Base-by-base conservation (phyloP, 345 rosid genomes). In the Zanthoxylum bungeanum region DNA sequence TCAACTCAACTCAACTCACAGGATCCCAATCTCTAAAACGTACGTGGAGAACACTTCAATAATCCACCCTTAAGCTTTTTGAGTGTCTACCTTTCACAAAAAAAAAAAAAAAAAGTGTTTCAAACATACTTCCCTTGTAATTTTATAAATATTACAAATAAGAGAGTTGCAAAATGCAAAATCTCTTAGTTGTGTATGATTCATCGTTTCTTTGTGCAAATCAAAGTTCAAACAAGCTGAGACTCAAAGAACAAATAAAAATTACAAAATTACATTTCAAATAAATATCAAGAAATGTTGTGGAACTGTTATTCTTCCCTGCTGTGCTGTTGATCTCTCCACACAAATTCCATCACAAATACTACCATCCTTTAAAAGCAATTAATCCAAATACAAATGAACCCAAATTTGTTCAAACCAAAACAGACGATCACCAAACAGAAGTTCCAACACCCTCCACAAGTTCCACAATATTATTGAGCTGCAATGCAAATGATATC, bases 401-500 rank as follows among this genome's bases (percentile, higher is more conserved):
- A 37, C 50, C 56, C 49, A 67, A 70, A 75, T 33, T n/a, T 65
- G 59, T 55, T 60, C 51, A 24, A 25, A 50, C 47, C 80, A 24
- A 27, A 31, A 53, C 19, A 28, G 33, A 27, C 19, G 12, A 27
- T 56, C 60, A 52, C n/a, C 59, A 39, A 60, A 24, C 56, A 30
- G 46, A 60, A 44, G 49, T 58, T 59, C 21, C 60, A 21, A 51
- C 58, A 24, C 12, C 36, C 47, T 39, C 44, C 16, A 30, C 33
- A 34, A 37, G n/a, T n/a, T n/a, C n/a, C 70, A 46, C 62, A 56
- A 34, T 81, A 76, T 69, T 55, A 51, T 19, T 37, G 68, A 1
- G 72, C 75, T 66, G 74, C 55, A 67, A 19, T 50, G 62, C 19
- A 40, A 73, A 70, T 0, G 21, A 17, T n/a, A 37, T 17, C 7